Conservation (phyloP, 2,329 filamentous ascomycete genomes). For the Monosporascus sp. region DNA sequence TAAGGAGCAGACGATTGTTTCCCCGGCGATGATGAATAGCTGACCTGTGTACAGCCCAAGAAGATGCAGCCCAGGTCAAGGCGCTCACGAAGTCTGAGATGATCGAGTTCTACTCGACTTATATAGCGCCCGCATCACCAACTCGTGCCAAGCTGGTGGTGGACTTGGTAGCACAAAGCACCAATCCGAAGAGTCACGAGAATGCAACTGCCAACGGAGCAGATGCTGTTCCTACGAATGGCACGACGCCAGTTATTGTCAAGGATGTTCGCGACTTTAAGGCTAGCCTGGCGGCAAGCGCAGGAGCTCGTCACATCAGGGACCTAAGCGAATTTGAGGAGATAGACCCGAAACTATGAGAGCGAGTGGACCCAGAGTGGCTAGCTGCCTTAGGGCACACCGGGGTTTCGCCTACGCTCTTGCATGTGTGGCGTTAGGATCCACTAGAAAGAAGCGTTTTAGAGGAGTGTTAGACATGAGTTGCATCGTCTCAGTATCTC, state of each 20-base stretch:
- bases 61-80: conserved; percentile 71
- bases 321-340: conserved; percentile 85
- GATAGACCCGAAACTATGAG: conserved; percentile 70
- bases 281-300: conserved; percentile 64
- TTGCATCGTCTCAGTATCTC: too few species aligned
- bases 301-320: conserved; percentile 65
- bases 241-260: conserved; percentile 56
- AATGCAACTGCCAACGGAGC: conserved; percentile 29
- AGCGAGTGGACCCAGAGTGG: not conserved
- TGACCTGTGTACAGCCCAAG: conserved; percentile 49
- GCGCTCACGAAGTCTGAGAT: conserved; percentile 74
- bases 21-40: not conserved
- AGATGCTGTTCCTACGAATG: conserved; percentile 35
- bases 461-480: not conserved
- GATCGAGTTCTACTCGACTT: conserved; percentile 68
- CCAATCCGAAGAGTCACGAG: conserved; percentile 34
- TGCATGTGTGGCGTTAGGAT: not conserved
- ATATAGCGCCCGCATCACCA: conserved; percentile 68
- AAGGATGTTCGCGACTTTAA: conserved; percentile 78
- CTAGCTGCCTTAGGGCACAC: not conserved
- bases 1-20: conserved; percentile 36
- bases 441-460: not conserved
- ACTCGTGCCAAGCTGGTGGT: conserved; percentile 77
- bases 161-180: conserved; percentile 71
- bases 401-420: not conserved